Evolutionary conservation across 192 early-diverging fungal genomes (phyloP).

Genomic region (Phlyctochytrium arcticum): DNA sequence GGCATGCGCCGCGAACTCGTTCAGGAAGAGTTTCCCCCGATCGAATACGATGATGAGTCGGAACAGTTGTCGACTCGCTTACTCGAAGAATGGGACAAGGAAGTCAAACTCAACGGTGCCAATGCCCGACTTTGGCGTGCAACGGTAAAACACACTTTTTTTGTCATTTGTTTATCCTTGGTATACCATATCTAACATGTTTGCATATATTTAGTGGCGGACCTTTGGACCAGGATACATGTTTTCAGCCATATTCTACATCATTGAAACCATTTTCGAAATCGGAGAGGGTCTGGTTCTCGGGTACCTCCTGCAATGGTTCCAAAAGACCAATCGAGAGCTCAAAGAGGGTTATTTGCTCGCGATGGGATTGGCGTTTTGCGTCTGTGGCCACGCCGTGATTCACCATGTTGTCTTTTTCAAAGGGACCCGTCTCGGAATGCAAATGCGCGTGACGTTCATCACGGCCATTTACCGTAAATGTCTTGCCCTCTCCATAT

Average conservation of each 20-base stretch:
- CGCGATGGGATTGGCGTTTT: neutral
- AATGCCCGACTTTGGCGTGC: conserved; percentile 27
- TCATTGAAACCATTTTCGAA: conserved; percentile 34
- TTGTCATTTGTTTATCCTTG: neutral
- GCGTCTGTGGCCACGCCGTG: neutral
- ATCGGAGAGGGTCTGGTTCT: conserved; percentile 33
- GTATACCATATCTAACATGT: neutral
- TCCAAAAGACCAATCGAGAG: conserved; percentile 29
- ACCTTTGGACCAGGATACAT: conserved; percentile 30
- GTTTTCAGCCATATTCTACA: conserved; percentile 24
- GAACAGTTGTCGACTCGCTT: conserved; percentile 24
- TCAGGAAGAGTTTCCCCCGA: conserved; percentile 24
- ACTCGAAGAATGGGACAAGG: conserved; percentile 27
- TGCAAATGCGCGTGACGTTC: conserved; percentile 44
- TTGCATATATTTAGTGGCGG: neutral
- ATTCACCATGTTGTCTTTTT: conserved; percentile 23
- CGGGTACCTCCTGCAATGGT: conserved; percentile 41
- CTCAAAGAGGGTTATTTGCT: neutral
- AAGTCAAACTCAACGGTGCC: conserved; percentile 1
- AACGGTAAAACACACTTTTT: too few species aligned
- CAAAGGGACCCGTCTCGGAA: conserved; percentile 34
- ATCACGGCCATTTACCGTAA: conserved; percentile 45
- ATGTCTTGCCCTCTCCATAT: conserved; percentile 37
- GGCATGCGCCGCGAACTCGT: conserved; percentile 27
- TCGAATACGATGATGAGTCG: conserved; percentile 35